These are phyloP conservation scores for Lepraria neglecta DNA, from an alignment of 495 filamentous ascomycete species.

Conservation along the genomic window DNA sequence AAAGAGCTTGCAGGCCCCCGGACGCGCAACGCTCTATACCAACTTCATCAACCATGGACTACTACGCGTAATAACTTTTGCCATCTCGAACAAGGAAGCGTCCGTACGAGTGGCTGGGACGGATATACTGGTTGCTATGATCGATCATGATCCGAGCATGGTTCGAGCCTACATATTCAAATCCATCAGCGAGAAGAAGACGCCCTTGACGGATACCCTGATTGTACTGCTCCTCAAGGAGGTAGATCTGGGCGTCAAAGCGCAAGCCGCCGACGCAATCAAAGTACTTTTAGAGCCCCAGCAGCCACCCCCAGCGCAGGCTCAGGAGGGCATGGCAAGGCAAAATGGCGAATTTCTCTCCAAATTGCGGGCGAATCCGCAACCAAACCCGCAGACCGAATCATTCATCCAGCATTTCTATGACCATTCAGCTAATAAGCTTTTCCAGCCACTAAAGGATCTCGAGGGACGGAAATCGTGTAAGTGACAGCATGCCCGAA, in stretches of 20 bases:
- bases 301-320: conserved; percentile 29
- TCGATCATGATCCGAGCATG: conserved; percentile 92
- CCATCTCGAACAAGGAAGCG: conserved; percentile 76
- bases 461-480: conserved; percentile 59
- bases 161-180: conserved; percentile 89
- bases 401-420: conserved; percentile 82
- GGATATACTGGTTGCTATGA: conserved; percentile 86
- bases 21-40: conserved; percentile 71
- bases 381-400: conserved; percentile 70
- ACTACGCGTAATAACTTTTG: conserved; percentile 84
- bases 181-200: conserved; percentile 77
- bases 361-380: conserved; percentile 46
- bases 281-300: conserved; percentile 90
- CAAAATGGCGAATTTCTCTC: conserved; percentile 61
- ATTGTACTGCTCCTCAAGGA: conserved; percentile 90
- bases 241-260: conserved; percentile 88
- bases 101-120: conserved; percentile 86
- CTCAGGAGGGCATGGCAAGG: conserved; percentile 58
- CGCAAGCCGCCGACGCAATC: conserved; percentile 91
- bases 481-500: conserved; percentile 34
- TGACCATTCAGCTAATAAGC: conserved; percentile 74
- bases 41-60: conserved; percentile 87
- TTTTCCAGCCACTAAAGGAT: conserved; percentile 82
- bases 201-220: conserved; percentile 84
- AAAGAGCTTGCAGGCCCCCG: conserved; percentile 82